Evolutionary conservation across 2,329 filamentous ascomycete genomes (phyloP).

Genomic region (Colletotrichum noveboracense): DNA sequence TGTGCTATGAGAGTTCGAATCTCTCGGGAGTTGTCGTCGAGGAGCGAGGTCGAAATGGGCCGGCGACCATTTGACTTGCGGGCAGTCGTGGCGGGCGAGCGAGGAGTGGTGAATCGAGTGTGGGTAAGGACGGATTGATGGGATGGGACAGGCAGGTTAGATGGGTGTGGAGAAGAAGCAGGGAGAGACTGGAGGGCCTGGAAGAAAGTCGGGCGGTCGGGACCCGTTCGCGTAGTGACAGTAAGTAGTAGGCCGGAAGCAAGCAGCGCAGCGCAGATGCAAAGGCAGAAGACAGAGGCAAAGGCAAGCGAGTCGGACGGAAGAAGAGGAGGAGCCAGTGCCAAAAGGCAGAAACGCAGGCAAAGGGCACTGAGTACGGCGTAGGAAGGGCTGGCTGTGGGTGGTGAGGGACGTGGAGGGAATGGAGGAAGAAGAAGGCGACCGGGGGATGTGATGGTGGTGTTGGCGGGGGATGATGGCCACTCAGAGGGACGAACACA

Average conservation of each 20-base stretch:
- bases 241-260: background rate
- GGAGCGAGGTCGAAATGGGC: conserved; percentile 19
- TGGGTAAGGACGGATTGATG: conserved; percentile 22
- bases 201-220: conserved; percentile 12
- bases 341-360: background rate
- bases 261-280: background rate
- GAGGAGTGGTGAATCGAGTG: conserved; percentile 21
- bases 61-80: conserved; percentile 24
- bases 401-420: background rate
- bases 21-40: conserved; percentile 15
- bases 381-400: background rate
- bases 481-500: conserved; percentile 10
- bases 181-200: conserved; percentile 12
- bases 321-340: conserved; percentile 26
- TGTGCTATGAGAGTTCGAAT: conserved; percentile 1
- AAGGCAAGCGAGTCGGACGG: background rate
- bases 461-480: conserved; percentile 18
- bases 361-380: background rate
- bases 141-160: conserved; percentile 4
- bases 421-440: background rate
- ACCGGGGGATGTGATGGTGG: background rate
- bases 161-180: conserved; percentile 22
- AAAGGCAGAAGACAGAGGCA: background rate
- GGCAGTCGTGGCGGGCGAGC: background rate
- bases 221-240: background rate